phyloP scores from a whole-genome alignment of 2,329 filamentous ascomycete genomes.

The Dryadomyces sulphureus region DNA sequence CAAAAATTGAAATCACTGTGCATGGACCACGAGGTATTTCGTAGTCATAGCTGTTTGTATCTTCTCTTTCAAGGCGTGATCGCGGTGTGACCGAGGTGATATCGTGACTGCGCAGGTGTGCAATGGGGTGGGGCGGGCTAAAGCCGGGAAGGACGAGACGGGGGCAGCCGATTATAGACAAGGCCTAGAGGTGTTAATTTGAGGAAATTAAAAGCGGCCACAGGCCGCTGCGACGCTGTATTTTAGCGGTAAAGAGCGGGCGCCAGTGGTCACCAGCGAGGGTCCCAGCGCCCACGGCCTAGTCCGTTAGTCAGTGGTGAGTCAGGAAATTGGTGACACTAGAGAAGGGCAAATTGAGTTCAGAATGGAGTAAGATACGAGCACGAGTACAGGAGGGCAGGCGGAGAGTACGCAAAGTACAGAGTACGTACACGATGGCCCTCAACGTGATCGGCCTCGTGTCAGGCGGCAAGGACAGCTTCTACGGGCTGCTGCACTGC shows the following conservation, averaged over 20 bases:
- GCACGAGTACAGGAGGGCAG: too few relatives aligned
- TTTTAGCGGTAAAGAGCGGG: too few relatives aligned
- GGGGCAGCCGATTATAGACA: neutral
- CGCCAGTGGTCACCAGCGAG: too few relatives aligned
- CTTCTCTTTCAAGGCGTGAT: neutral
- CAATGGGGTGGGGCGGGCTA: too few relatives aligned
- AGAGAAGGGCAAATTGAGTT: neutral
- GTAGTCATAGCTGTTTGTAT: too few relatives aligned
- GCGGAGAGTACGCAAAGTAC: too few relatives aligned
- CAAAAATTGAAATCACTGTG: slow-evolving; percentile 1
- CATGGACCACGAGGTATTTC: neutral
- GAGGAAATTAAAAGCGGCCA: neutral
- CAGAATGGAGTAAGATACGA: too few relatives aligned
- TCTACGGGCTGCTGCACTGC: slow-evolving; percentile 87
- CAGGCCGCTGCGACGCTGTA: neutral
- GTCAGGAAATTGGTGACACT: neutral
- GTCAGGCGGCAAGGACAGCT: slow-evolving; percentile 93
- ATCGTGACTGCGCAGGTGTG: too few relatives aligned
- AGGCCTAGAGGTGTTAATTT: neutral
- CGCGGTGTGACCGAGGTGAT: neutral
- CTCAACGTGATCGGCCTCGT: slow-evolving; percentile 80
- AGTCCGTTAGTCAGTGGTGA: neutral
- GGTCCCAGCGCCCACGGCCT: too few relatives aligned
- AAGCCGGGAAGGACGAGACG: neutral
- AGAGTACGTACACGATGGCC: slow-evolving; percentile 5